Conservation (phyloP, 225 moss, liverwort and hornwort genomes). For the Neckera pumila region DNA sequence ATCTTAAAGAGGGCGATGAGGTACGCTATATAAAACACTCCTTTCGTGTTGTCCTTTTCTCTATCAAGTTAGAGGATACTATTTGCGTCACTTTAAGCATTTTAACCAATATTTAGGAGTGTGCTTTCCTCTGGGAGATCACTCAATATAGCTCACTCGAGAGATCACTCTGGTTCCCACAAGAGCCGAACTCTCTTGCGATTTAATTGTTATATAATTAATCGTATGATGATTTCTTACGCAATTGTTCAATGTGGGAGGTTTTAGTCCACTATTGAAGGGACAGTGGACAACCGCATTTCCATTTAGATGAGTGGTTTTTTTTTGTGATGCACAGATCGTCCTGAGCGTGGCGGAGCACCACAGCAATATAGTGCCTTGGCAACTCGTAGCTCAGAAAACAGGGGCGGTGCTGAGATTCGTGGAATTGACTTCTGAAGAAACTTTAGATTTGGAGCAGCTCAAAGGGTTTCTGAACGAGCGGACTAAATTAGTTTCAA, state of each 20-base stretch:
- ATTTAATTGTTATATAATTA: not conserved
- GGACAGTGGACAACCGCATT: not conserved
- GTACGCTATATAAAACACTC: not conserved
- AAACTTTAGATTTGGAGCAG: slow-evolving; percentile 55
- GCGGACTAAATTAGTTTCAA: slow-evolving; percentile 70
- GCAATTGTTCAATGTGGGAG: not conserved
- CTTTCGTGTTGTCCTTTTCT: not conserved
- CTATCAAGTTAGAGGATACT: not conserved
- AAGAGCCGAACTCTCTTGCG: not conserved
- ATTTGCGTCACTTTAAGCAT: not conserved
- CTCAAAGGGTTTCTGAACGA: slow-evolving; percentile 56
- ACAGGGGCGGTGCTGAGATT: slow-evolving; percentile 71
- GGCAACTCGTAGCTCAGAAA: slow-evolving; percentile 76
- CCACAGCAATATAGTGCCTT: slow-evolving; percentile 92
- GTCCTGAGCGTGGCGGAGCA: slow-evolving; percentile 79
- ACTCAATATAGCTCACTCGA: not conserved
- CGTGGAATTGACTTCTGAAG: slow-evolving; percentile 65
- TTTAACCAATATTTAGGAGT: not conserved
- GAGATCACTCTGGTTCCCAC: not conserved
- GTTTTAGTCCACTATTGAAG: not conserved
- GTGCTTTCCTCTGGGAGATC: not conserved
- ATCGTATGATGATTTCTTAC: not conserved
- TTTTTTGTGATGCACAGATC: slow-evolving; percentile 30
- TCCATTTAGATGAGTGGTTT: not conserved
- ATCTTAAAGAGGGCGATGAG: slow-evolving; percentile 83